A percentile compares a stretch with the other conserved stretches of the same genome.
Evolutionary conservation across 306 rosid genomes (phyloP).

Genomic region (Senna tora): DNA sequence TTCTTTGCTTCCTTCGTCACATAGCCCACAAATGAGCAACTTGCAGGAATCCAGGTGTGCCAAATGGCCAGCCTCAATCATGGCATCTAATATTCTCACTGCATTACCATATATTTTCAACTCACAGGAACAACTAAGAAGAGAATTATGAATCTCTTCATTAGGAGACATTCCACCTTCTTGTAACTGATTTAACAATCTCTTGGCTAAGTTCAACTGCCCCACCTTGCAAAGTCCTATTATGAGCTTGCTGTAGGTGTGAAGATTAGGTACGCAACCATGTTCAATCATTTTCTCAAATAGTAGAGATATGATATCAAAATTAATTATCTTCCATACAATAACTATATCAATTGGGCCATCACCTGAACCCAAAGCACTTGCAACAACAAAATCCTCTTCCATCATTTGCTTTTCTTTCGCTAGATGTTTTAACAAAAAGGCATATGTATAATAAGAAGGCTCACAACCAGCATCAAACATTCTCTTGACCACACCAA

Average conservation of each 20-base stretch:
- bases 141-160: conserved; percentile 54
- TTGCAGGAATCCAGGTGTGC: conserved; percentile 60
- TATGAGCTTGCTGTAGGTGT: conserved; percentile 61
- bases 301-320: conserved; percentile 49
- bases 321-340: conserved; percentile 62
- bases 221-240: conserved; percentile 63
- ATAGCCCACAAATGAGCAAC: conserved; percentile 67
- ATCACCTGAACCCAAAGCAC: conserved; percentile 38
- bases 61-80: conserved; percentile 59
- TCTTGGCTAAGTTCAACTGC: conserved; percentile 51
- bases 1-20: conserved; percentile 51
- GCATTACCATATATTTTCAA: conserved; percentile 58
- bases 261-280: conserved; percentile 60
- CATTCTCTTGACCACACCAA: conserved; percentile 70
- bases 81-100: conserved; percentile 44
- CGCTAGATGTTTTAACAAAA: conserved; percentile 57
- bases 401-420: conserved; percentile 37
- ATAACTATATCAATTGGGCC: conserved; percentile 36
- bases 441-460: conserved; percentile 57
- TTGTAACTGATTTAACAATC: conserved; percentile 52
- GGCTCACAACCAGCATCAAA: conserved; percentile 66
- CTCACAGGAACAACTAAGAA: conserved; percentile 60
- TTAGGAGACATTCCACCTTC: conserved; percentile 52
- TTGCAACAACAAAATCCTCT: conserved; percentile 18
- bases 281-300: conserved; percentile 59